A percentile compares a stretch with the other conserved stretches of the same genome.
Conservation (phyloP, 768 basidiomycete species). For the Naganishia friedmannii region DNA sequence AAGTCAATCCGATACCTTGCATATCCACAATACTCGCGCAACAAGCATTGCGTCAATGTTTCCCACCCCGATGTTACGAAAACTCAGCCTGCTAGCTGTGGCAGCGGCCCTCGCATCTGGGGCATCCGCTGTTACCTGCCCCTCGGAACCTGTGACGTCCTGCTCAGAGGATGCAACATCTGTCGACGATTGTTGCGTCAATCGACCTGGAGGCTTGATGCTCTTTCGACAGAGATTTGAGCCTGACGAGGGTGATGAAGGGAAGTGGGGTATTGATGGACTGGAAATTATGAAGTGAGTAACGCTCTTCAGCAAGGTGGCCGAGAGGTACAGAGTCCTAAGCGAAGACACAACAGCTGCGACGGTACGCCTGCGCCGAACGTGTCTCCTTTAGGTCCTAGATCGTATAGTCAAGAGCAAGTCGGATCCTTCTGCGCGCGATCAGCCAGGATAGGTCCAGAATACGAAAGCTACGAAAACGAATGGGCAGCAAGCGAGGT, state of each 20-base stretch:
- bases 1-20: too few species aligned
- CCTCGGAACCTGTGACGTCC: background rate
- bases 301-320: background rate
- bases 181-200: slow-evolving; percentile 36
- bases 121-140: background rate
- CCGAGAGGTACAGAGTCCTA: background rate
- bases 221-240: slow-evolving; percentile 48
- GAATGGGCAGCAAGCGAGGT: slow-evolving; percentile 51
- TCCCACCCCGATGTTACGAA: slow-evolving; percentile 17
- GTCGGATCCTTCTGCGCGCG: slow-evolving; percentile 43
- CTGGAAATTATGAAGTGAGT: slow-evolving; percentile 47
- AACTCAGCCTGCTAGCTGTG: slow-evolving; percentile 14
- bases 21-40: too few species aligned
- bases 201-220: slow-evolving; percentile 44
- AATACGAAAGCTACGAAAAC: slow-evolving; percentile 38
- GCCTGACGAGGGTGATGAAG: slow-evolving; percentile 46
- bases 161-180: background rate
- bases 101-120: background rate
- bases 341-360: slow-evolving; percentile 12
- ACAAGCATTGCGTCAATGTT: too few species aligned
- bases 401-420: slow-evolving; percentile 42
- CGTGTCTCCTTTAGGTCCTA: slow-evolving; percentile 25
- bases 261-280: slow-evolving; percentile 50
- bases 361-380: background rate
- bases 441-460: slow-evolving; percentile 36